A percentile compares a stretch with the other conserved stretches of the same genome.
phyloP scores from a whole-genome alignment of 2,329 filamentous ascomycete species.

The Ceratocystis variospora region DNA sequence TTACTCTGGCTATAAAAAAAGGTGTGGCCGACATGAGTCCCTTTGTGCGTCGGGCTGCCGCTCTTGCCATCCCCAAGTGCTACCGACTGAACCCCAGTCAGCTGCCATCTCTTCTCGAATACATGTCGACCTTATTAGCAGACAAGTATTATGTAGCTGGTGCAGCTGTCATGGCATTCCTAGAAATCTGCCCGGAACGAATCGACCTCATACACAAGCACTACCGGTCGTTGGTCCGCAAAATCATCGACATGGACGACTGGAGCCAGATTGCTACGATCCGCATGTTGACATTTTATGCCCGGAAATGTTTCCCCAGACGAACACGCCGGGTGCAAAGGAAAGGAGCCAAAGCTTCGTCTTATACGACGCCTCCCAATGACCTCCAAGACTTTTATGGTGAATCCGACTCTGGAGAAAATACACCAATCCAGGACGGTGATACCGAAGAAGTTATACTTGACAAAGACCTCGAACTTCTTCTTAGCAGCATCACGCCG shows the following conservation, averaged over 20 bases:
- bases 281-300: constrained; percentile 69
- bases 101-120: constrained; percentile 70
- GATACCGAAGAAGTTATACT: constrained; percentile 46
- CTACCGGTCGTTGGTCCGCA: constrained; percentile 71
- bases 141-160: constrained; percentile 96
- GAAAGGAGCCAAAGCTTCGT: constrained; percentile 24
- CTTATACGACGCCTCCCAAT: constrained; percentile 26
- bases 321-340: constrained; percentile 40
- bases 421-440: constrained; percentile 27
- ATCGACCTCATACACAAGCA: constrained; percentile 83
- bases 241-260: constrained; percentile 97
- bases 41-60: constrained; percentile 81
- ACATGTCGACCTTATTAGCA: constrained; percentile 61
- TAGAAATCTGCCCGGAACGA: constrained; percentile 77
- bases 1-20: constrained; percentile 88
- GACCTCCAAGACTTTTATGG: constrained; percentile 68
- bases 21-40: constrained; percentile 89
- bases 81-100: constrained; percentile 80
- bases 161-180: constrained; percentile 75
- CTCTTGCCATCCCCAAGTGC: constrained; percentile 89
- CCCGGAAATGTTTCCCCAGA: constrained; percentile 73
- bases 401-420: constrained; percentile 37
- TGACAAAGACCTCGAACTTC: constrained; percentile 68
- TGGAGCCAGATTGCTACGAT: constrained; percentile 86
- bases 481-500: constrained; percentile 68